Base-by-base conservation (phyloP, 148 eudicot species). In the Diospyros kaki region DNA sequence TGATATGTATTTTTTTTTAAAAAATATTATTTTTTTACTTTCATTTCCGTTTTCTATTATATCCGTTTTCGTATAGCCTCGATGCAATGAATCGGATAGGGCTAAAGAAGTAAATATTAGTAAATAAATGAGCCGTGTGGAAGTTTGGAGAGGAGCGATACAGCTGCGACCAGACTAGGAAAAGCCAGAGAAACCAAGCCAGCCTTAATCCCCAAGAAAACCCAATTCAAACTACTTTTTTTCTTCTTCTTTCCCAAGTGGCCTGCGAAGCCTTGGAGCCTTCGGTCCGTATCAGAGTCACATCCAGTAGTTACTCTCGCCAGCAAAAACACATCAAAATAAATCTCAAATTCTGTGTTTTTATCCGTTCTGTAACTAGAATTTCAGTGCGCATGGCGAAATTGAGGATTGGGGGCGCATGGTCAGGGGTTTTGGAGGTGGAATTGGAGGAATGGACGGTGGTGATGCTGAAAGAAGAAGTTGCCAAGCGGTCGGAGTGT, bases 391-490 rank as follows among this genome's bases (percentile, higher is more conserved):
- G 28, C 28, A 28, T 80, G 83, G 88, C 73, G 77, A 94, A 92
- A 82, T 40, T 94, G 81, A 89, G 79, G 85, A 86, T 94, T 50
- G 98, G 88, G 4, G 98, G 98, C 60, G 81, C 90, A 66, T 94
- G 97, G 95, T 77, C 87, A 5, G 98, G 98, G 1, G 81, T 85
- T 0, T 13, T 94, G 50, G 98, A 92, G 74, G 82, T 86, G 2
- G 88, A 89, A 46, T 68, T 89, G 58, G 85, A 84, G 17, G 77
- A 79, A 1, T 94, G 96, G 93, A 94, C 93, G 0, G 87, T 94
- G 1, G 28, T 86, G 69, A 83, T 81, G 88, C 71, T 94, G 77
- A 82, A 91, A 13, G 79, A 86, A 71, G 89, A 89, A 58, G 76
- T 94, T 7, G 86, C 85, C 4, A 80, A 68, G 45, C 86, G 85